A percentile compares a stretch with the other conserved stretches of the same genome.
phyloP scores from a whole-genome alignment of 2,329 filamentous ascomycete genomes.

The Chrysoporthe deuterocubensis region DNA sequence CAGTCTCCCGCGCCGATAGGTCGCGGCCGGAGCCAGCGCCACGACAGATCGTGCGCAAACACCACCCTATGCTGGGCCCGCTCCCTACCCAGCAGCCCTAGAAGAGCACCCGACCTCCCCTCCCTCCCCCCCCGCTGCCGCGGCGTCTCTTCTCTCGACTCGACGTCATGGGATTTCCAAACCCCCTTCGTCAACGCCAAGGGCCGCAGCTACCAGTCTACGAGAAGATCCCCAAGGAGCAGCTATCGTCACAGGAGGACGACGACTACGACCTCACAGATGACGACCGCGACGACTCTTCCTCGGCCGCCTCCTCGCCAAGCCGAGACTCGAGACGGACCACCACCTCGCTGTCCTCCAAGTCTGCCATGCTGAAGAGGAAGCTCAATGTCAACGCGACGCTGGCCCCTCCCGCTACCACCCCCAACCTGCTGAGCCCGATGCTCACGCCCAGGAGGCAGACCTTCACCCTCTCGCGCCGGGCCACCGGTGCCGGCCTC shows the following conservation, averaged over 20 bases:
- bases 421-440: constrained; percentile 23
- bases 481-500: constrained; percentile 42
- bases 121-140: constrained; percentile 15
- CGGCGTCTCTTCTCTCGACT: constrained; percentile 10
- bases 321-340: constrained; percentile 59
- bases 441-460: constrained; percentile 40
- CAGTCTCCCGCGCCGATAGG: not conserved
- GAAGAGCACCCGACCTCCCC: not conserved
- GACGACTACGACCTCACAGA: constrained; percentile 49
- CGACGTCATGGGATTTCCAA: constrained; percentile 35
- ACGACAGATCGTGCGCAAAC: constrained; percentile 1
- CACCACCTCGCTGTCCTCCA: constrained; percentile 48
- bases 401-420: constrained; percentile 21
- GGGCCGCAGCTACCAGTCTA: constrained; percentile 53
- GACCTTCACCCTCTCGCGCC: constrained; percentile 38
- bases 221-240: constrained; percentile 54
- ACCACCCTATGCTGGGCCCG: constrained; percentile 2
- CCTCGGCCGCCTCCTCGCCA: constrained; percentile 45
- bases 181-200: constrained; percentile 51
- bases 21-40: constrained; percentile 2
- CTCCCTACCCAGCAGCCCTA: not conserved
- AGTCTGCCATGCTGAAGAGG: constrained; percentile 46
- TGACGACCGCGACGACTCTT: constrained; percentile 43
- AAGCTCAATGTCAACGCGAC: constrained; percentile 28
- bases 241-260: constrained; percentile 53